A percentile compares a stretch with the other conserved stretches of the same genome.
Conservation (phyloP, 2,329 filamentous ascomycete species). For the Verticillium nubilum region DNA sequence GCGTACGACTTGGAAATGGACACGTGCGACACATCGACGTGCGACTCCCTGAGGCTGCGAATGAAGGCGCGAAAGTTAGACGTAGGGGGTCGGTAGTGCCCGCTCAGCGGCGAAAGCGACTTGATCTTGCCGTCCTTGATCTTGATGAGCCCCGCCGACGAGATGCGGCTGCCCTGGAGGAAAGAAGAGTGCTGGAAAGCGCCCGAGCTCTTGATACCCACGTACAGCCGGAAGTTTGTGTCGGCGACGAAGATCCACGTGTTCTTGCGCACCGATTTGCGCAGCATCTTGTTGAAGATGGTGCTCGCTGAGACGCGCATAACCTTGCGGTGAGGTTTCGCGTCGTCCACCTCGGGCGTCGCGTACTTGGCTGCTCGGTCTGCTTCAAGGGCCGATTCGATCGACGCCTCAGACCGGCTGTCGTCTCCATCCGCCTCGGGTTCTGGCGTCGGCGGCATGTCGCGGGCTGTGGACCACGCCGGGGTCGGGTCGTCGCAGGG, state of each 20-base stretch:
- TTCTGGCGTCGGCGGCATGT: slow-evolving; percentile 13
- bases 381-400: slow-evolving; percentile 46
- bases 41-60: slow-evolving; percentile 62
- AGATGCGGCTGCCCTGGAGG: slow-evolving; percentile 74
- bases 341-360: slow-evolving; percentile 55
- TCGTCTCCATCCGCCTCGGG: slow-evolving; percentile 10
- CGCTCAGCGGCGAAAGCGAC: slow-evolving; percentile 64
- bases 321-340: slow-evolving; percentile 47
- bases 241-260: slow-evolving; percentile 94
- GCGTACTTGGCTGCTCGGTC: slow-evolving; percentile 60
- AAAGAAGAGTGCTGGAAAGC: slow-evolving; percentile 91
- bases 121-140: slow-evolving; percentile 76
- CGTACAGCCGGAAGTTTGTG: slow-evolving; percentile 77
- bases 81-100: slow-evolving; percentile 81
- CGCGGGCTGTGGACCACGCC: slow-evolving; percentile 33
- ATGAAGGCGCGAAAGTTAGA: slow-evolving; percentile 81
- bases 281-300: slow-evolving; percentile 72
- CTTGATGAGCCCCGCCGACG: slow-evolving; percentile 78
- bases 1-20: slow-evolving; percentile 78
- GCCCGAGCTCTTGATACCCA: slow-evolving; percentile 84
- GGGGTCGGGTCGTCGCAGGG: slow-evolving; percentile 55
- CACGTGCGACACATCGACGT: slow-evolving; percentile 74
- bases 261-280: slow-evolving; percentile 75
- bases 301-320: slow-evolving; percentile 65
- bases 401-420: slow-evolving; percentile 28